These are phyloP conservation scores for Amoebophrya sp. DNA, from an alignment of 169 alveolate species.

Conservation along the genomic window DNA sequence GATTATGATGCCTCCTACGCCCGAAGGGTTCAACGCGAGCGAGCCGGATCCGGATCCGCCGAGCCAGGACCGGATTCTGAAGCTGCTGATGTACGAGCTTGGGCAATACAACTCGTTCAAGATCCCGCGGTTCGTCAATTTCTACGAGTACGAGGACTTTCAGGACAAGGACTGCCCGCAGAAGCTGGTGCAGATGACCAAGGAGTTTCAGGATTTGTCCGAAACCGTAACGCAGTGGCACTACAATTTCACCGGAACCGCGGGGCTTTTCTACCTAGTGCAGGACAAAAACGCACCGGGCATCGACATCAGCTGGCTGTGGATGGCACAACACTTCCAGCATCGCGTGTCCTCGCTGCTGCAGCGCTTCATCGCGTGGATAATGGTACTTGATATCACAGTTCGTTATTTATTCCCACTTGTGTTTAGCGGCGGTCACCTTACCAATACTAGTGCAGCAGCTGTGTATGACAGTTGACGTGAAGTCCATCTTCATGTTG, in stretches of 20 bases:
- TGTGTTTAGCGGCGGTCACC: too few relatives aligned
- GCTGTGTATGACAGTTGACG: too few relatives aligned
- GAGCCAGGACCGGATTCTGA: neutral
- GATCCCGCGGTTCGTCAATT: neutral
- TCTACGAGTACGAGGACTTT: slow-evolving; percentile 19
- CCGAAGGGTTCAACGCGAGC: neutral
- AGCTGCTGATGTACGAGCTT: neutral
- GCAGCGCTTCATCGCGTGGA: neutral
- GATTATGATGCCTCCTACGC: slow-evolving; percentile 4
- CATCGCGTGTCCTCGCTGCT: neutral
- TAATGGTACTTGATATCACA: neutral
- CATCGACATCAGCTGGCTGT: neutral
- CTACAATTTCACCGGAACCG: neutral
- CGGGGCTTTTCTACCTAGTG: neutral
- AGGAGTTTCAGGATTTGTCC: neutral
- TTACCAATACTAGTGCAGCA: too few relatives aligned
- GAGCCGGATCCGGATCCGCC: neutral
- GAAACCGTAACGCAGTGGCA: slow-evolving; percentile 12
- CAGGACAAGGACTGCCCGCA: neutral
- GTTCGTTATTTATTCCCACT: neutral
- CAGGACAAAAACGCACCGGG: slow-evolving; percentile 2
- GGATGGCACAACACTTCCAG: slow-evolving; percentile 7
- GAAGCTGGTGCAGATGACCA: neutral
- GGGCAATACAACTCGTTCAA: neutral
- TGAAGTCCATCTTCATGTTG: too few relatives aligned